A percentile compares a stretch with the other conserved stretches of the same genome.
phyloP scores from a whole-genome alignment of 495 filamentous ascomycete species.

The Friedmanniomyces simplex region DNA sequence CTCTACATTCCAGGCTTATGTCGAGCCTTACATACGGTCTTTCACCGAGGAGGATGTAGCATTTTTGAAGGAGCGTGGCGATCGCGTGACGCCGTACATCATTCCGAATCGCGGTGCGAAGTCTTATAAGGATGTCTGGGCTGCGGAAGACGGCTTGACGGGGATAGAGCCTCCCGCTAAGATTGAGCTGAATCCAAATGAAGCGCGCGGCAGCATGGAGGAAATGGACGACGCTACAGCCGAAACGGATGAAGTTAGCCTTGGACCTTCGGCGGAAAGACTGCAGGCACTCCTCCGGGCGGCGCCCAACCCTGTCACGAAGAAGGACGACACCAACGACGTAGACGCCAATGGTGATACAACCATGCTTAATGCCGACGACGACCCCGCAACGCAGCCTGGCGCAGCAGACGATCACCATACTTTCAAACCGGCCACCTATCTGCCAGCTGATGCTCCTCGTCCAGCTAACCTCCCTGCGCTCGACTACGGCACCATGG shows the following conservation, averaged over 20 bases:
- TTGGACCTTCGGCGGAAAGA: conserved; percentile 75
- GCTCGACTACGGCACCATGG: conserved; percentile 67
- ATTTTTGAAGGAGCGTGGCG: conserved; percentile 79
- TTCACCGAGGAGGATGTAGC: conserved; percentile 91
- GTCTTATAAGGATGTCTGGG: conserved; percentile 82
- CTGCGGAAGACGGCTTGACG: conserved; percentile 67
- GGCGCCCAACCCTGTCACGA: conserved; percentile 49
- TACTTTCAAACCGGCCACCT: conserved; percentile 45
- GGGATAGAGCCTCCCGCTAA: conserved; percentile 34
- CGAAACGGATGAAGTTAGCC: conserved; percentile 83
- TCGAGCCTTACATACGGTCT: conserved; percentile 83
- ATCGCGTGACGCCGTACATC: conserved; percentile 70
- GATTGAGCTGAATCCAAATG: conserved; percentile 63
- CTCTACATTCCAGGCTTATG: conserved; percentile 74
- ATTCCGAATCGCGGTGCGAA: conserved; percentile 78
- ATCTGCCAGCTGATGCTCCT: conserved; percentile 40
- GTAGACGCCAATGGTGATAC: conserved; percentile 41
- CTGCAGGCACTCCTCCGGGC: conserved; percentile 73
- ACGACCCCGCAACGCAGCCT: conserved; percentile 36
- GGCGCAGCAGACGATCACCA: conserved; percentile 24
- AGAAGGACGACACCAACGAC: conserved; percentile 44
- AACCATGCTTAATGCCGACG: conserved; percentile 32
- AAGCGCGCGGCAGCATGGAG: conserved; percentile 74
- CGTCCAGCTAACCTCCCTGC: conserved; percentile 39
- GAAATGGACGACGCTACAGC: conserved; percentile 71